Base-by-base conservation (phyloP, 805 yeast species). In the Zygosaccharomyces lentus region DNA sequence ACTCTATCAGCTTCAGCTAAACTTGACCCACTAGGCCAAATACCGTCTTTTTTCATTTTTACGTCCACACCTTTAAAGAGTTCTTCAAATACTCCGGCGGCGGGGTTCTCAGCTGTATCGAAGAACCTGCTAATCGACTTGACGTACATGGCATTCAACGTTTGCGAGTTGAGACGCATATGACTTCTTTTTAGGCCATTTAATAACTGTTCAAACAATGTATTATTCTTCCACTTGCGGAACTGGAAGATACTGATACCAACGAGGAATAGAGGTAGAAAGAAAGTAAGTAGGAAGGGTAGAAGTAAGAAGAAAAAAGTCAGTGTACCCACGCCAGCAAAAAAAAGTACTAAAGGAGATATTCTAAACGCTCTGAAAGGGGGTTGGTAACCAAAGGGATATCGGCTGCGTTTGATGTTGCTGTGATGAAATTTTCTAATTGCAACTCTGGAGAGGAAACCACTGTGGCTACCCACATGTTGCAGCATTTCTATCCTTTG, bases 181-280 rank as follows among this genome's bases (percentile, higher is more conserved):
- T 48, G 36, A 16, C 58, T 54, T 16, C 29, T 37, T 13, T 52
- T 55, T 16, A 58, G 41, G 27, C 47, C 38, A n/a, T 34, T 45
- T 17, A 55, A 43, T 24, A 62, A 21, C 19, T 50, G 51, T 13
- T 37, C 29, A 26, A 51, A 45, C n/a, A 60, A 31, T 13, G 44
- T 45, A 13, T 46, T 50, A 10, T 48, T 40, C 43, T 50, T 53
- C 61, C 62, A 61, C 41, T 43, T 49, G 24, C 47, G 58, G 43
- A 57, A 58, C 44, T 62, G 67, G 27, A 39, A 54, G 8, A 50
- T 34, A 6, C 40, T 48, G n/a, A 59, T 49, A 2, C 51, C 57
- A 3, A 47, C 44, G 17, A 62, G 42, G 2, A 53, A 39, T 24
- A 60, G 24, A 5, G 67, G 67, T 34, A 62, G 46, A 27, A 62